Evolutionary conservation across 805 yeast genomes (phyloP), one percentile per base, ranked within the genome.

Genomic region (Barnettozyma wickerhamii): DNA sequence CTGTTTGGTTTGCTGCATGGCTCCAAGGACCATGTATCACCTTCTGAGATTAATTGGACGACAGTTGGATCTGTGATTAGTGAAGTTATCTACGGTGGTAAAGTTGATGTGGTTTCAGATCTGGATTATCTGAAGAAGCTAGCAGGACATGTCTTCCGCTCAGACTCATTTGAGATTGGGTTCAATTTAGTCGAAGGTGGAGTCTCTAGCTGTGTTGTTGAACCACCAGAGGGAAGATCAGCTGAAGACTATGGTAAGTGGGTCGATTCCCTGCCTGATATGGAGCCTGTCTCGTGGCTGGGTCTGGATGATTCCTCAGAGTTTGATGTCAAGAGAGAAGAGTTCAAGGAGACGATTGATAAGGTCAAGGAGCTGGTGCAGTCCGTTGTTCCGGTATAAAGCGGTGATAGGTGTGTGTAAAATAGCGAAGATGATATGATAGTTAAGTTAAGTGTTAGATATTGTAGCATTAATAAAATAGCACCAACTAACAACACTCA

Each of bases 21-120:
- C 23, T 49, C 38, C 0, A 53, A 47, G 42, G 30, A 42, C 1
- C 72, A 75, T 43, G 48, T 77, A 9, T 47, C 75, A 1, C 79
- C 79, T 0, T 69, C 64, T 5, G 19, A 33, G 1, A 64, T 79
- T 37, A 79, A 83, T 6, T 81, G 86, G 87, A 52, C 59, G 4
- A 70, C 70, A 14, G 51, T 85, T 2, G 56, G 64, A 5, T 63
- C 65, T 37, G 58, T 82, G 32, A 51, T 85, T 19, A 74, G 77
- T 2, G 68, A 71, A 3, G 65, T 81, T 7, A 66, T 78, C 2
- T 84, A 85, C 52, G 91, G 91, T 19, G 74, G 88, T 19, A 81
- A 81, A 52, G 64, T 77, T 19, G 74, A 73, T 40, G 52, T 59
- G 35, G 43, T 31, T 1, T 42, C 54, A 0, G 86, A 84, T 58